Evolutionary conservation across 805 yeast species (phyloP), one percentile per base, ranked within the genome.

Genomic region (Nakazawaea pomicola): DNA sequence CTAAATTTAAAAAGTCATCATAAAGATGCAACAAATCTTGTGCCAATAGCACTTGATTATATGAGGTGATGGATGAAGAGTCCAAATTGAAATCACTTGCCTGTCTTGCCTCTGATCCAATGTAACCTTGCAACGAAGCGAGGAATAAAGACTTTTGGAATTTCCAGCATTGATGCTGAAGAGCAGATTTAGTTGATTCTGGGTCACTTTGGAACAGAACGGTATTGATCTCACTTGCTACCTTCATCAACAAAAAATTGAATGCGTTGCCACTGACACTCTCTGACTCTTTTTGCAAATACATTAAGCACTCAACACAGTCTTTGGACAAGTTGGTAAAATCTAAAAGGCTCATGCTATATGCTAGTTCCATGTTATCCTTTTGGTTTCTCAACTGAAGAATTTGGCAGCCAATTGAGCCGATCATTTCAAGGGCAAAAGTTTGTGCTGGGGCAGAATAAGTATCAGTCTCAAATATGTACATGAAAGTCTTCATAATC

Each of bases 371-470:
- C 6, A 47, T 29, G 4, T 7, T 14, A 10, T 41, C 40, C 21
- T 41, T 27, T 33, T 14, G 18, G 3, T 58, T 50, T 40, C 56
- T 67, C 12, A 74, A 39, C 4, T 58, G 56, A 17, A 72, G 51
- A 36, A 81, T 66, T 29, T 62, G 65, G 2, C 73, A 67, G 0
- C 85, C 89, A 19, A 82, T 71, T 11, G 61, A 43, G 0, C 91
- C 89, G n/a, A 78, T 58, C 47, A 78, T 50, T 41, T 83, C 90
- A 38, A 85, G 55, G 3, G 76, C 65, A 46, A 67, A 68, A 0
- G 78, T 62, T 45, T 78, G 83, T 6, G 72, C 60, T 10, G 54
- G 44, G 1, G 72, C 61, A 0, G 70, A 36, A 33, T 64, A 61
- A 21, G 58, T 60, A 10, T 67, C 68, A 2, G 67, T 64, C 49